Evolutionary conservation across 78 protist genomes (phyloP).

Genomic region (Dictyostelium firmibasis): DNA sequence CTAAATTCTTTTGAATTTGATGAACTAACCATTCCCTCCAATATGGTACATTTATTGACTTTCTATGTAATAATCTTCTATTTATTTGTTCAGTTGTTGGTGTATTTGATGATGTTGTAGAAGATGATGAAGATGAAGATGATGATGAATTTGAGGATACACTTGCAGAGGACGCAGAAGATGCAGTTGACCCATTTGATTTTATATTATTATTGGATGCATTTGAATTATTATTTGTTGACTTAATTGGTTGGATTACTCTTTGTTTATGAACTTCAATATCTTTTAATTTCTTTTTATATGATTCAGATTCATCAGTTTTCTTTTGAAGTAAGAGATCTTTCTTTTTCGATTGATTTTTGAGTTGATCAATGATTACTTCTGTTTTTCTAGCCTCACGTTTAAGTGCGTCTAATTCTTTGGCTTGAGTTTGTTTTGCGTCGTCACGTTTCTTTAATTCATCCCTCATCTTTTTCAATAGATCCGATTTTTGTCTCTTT

Average conservation of each 20-base stretch:
- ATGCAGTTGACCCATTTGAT: neutral
- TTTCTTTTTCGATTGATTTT: constrained; percentile 64
- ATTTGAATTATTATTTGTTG: neutral
- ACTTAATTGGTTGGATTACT: neutral
- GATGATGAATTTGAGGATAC: neutral
- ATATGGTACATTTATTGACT: constrained; percentile 17
- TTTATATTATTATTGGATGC: neutral
- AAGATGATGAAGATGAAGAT: neutral
- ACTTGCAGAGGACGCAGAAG: neutral
- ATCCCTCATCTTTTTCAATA: constrained; percentile 54
- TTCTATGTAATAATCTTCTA: neutral
- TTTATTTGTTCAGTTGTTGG: neutral
- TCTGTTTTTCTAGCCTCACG: constrained; percentile 49
- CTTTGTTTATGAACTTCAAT: constrained; percentile 32
- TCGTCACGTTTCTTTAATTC: constrained; percentile 71
- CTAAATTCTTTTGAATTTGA: constrained; percentile 57
- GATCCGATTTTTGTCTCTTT: constrained; percentile 56
- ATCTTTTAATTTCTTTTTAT: constrained; percentile 67
- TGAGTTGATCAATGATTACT: constrained; percentile 52
- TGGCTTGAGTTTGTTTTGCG: constrained; percentile 32
- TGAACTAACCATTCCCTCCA: constrained; percentile 75
- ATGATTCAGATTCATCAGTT: constrained; percentile 57
- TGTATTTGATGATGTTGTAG: neutral
- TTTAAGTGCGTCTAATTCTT: constrained; percentile 48
- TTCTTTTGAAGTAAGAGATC: constrained; percentile 67